Conservation (phyloP, 2,329 filamentous ascomycete genomes). For the Ascochyta rabiei region DNA sequence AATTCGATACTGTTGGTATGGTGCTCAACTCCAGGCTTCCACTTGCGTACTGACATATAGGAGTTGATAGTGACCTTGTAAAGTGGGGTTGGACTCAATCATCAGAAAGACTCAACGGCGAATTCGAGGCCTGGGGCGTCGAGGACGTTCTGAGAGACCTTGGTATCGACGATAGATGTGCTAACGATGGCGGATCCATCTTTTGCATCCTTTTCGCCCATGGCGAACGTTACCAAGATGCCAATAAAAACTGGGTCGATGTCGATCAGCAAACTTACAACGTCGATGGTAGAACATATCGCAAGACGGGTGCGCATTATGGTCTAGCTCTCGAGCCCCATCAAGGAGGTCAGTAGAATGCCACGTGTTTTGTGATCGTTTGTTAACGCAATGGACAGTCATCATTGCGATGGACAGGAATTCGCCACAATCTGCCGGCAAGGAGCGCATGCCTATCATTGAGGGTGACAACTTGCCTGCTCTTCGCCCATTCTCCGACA, state of each 20-base stretch:
- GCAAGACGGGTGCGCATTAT: slow-evolving; percentile 3
- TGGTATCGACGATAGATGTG: not conserved
- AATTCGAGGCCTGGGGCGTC: slow-evolving; percentile 5
- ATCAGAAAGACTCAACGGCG: too few species aligned
- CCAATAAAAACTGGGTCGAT: not conserved
- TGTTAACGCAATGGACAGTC: not conserved
- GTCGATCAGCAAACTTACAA: not conserved
- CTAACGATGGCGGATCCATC: not conserved
- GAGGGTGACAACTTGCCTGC: slow-evolving; percentile 4
- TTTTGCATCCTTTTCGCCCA: slow-evolving; percentile 1
- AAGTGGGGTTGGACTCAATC: slow-evolving; percentile 6
- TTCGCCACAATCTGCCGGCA: slow-evolving; percentile 1
- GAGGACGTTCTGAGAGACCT: not conserved
- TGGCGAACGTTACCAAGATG: not conserved
- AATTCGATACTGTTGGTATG: not conserved
- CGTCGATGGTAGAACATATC: not conserved
- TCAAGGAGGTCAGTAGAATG: not conserved
- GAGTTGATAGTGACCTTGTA: not conserved
- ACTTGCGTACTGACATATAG: not conserved
- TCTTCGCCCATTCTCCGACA: slow-evolving; percentile 2
- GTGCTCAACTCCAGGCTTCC: not conserved
- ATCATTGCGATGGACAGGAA: slow-evolving; percentile 8
- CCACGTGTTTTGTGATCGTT: too few species aligned
- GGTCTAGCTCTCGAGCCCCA: not conserved
- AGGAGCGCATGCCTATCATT: not conserved